Evolutionary conservation across 345 rosid genomes (phyloP), one percentile per base, ranked within the genome.

Genomic region (Anacardium occidentale): DNA sequence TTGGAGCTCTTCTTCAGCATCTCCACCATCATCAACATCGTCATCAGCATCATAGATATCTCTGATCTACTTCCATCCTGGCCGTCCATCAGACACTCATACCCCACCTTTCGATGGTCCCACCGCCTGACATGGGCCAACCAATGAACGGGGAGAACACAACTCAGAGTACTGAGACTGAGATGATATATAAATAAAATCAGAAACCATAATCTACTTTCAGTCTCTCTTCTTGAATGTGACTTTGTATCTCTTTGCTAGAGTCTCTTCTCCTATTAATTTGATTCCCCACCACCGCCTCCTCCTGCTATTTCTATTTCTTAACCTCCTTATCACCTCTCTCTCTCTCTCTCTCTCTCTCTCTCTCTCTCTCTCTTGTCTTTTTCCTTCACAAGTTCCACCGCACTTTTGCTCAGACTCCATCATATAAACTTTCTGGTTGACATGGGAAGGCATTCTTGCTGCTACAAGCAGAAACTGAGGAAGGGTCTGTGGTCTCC

Each of bases 401-500:
- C 54, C 32, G 13, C 45, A 48, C 13, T 47, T 37, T 51, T 56
- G 68, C 47, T 59, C 45, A 57, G 63, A 68, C 62, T 61, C 67
- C 63, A 52, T 15, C 34, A 56, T 15, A 69, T 62, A 50, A 26
- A 42, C 50, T 37, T 65, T 20, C 62, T 82, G 76, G 0, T 15
- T 7, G 78, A 68, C 79, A 91, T 91, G 97, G 94, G 93, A n/a
- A 86, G 90, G 75, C 91, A 89, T 78, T 85, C 93, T 74, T 88
- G 91, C 72, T 91, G 94, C 40, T 83, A 85, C 85, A 88, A 85
- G 81, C 94, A 88, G 85, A 89, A 89, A 81, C 80, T 89, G 56
- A 83, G 93, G 75, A 91, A 91, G 81, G 97, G 97, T 63, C 84
- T 91, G 55, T 91, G 97, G 97, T 91, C 94, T 52, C 97, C 94